Base-by-base conservation (phyloP, 345 rosid species). In the Theobroma cacao region DNA sequence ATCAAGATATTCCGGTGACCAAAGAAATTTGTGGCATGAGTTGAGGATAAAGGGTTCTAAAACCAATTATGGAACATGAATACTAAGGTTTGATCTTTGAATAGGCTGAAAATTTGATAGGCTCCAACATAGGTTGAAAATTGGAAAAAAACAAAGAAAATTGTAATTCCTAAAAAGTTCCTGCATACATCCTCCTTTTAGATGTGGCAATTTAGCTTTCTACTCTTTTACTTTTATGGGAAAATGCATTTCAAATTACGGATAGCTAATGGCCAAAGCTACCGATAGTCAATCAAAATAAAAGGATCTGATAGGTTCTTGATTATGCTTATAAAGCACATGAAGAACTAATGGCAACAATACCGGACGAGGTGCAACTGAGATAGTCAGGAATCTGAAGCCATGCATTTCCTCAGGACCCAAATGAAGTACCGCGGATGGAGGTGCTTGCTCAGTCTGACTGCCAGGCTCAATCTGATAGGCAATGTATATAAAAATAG, bases 401-500 rank as follows among this genome's bases (percentile, higher is more conserved):
- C 97, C 95, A 50, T 0, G 86, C 97, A 92, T 86, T 78, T 94
- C 97, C 76, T 91, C 88, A 24, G 97, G 98, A 75, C 83, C 87
- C 83, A 96, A 88, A 80, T 72, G 68, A 86, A 96, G 85, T 63
- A 94, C 87, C 64, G 94, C 90, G 82, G 99, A 92, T 77, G 99
- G 99, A 86, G 99, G 97, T 13, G 97, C 92, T 87, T 96, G 99
- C 88, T 96, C 99, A 8, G 99, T 96, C 86, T 96, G 97, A 88
- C 98, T 91, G 60, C 99, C 99, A 66, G 99, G 99, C 86, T 96
- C 98, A 31, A 90, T 82, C 99, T 96, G 86, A 79, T 48, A 82
- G 82, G 73, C 55, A 79, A 65, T 62, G 78, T 5, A 73, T 66
- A 45, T 56, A 75, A 59, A 61, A 70, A 55, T 73, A 30, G 53